Base-by-base conservation (phyloP, 768 basidiomycete species). In the Amanita muscaria region DNA sequence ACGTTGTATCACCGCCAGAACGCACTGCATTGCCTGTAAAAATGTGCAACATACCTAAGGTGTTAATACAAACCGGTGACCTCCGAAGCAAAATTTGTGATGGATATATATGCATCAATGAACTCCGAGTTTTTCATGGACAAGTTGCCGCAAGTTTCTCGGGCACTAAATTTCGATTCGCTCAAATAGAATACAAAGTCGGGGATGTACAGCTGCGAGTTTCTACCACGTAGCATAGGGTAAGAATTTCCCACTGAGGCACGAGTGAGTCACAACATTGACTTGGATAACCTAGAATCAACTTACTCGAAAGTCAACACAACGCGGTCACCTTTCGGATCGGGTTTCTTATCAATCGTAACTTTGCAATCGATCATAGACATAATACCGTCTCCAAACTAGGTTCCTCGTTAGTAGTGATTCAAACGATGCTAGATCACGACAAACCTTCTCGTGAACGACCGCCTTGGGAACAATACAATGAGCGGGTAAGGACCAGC, bases 321-420 rank as follows among this genome's bases (percentile, higher is more conserved):
- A 7, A 88, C 80, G 34, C 87, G 82, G 53, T 88, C 85, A 27
- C 86, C 86, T 55, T 81, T 84, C 12, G 84, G 83, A 53, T 88
- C 76, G 12, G 72, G 68, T 59, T 88, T 88, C 64, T 69, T 77
- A 49, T 76, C 67, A 35, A 88, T 67, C 37, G 68, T 69, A 49
- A 88, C 70, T 52, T 75, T 79, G 62, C 86, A 88, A 59, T 89
- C 86, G 46, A 88, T 87, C 83, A 88, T 85, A 15, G 82, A 84
- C 84, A 88, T 88, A 49, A 89, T 88, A 4, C 87, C 86, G 54
- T 89, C 87, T 4, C 87, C 87, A 50, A 88, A 88, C 83, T 85
- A 51, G 25, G 24, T 18, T 27, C 5, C 51, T 21, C 34, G 38
- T 46, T 9, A 50, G 9, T 23, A 15, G 14, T 37, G 15, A 21